Conservation (phyloP, 2,329 filamentous ascomycete genomes). For the Coniochaeta sp. region DNA sequence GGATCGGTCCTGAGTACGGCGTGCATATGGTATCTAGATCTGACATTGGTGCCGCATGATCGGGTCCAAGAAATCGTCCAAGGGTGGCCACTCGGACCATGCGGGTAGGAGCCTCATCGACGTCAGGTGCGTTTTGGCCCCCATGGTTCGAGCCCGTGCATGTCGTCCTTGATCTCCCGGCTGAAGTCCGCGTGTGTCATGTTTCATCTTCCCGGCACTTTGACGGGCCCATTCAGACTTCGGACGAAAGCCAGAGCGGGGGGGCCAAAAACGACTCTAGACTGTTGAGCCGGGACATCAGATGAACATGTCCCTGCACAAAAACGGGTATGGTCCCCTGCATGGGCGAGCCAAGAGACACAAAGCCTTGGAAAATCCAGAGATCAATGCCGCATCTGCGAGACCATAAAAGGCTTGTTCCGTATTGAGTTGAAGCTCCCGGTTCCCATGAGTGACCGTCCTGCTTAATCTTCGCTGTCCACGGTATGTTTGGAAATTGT, state of each 20-base stretch:
- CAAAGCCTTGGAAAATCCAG: not conserved
- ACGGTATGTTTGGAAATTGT: not conserved
- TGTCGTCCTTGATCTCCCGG: constrained; percentile 3
- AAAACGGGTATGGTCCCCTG: not conserved
- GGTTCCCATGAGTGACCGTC: constrained; percentile 4
- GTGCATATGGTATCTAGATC: constrained; percentile 11
- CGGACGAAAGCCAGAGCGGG: not conserved
- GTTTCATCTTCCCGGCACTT: constrained; percentile 2
- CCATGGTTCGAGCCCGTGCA: not conserved
- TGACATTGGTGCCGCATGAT: constrained; percentile 16
- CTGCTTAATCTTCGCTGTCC: constrained; percentile 8
- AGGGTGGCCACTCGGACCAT: constrained; percentile 9
- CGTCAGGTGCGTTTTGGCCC: constrained; percentile 9
- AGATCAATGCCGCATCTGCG: not conserved
- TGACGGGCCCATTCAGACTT: not conserved
- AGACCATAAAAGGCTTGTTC: not conserved
- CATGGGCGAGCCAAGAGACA: not conserved
- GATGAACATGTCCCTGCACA: not conserved
- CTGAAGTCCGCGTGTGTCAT: constrained; percentile 7
- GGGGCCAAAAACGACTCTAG: not conserved
- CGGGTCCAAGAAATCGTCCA: constrained; percentile 12
- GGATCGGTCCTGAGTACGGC: constrained; percentile 2
- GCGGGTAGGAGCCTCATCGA: constrained; percentile 17
- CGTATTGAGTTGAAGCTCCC: constrained; percentile 2
- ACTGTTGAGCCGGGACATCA: not conserved